These are phyloP conservation scores for Epichloe scottii DNA, from an alignment of 2,329 filamentous ascomycete species.

Conservation along the genomic window DNA sequence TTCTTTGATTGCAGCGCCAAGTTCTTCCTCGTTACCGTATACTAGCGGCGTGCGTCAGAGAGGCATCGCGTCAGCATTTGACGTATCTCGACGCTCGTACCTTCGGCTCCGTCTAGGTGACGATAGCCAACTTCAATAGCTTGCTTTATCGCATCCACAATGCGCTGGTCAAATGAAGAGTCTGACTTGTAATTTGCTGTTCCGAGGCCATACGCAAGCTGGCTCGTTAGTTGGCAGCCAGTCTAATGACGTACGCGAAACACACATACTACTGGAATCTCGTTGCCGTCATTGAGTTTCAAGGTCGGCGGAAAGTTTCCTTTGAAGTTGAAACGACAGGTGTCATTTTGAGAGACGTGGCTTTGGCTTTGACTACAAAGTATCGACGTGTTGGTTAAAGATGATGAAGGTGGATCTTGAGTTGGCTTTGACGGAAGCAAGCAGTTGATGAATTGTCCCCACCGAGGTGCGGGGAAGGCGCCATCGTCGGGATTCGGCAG, in stretches of 20 bases:
- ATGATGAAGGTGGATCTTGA: background rate
- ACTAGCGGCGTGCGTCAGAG: conserved; percentile 23
- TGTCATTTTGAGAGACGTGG: conserved; percentile 21
- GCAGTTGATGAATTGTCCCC: too few species aligned
- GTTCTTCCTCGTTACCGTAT: conserved; percentile 55
- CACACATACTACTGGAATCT: conserved; percentile 52
- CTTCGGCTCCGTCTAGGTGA: conserved; percentile 64
- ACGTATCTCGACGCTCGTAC: conserved; percentile 23
- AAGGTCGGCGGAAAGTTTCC: conserved; percentile 38
- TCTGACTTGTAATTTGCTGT: conserved; percentile 49
- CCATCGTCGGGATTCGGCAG: too few species aligned
- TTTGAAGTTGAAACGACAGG: conserved; percentile 29
- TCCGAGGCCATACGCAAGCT: conserved; percentile 62
- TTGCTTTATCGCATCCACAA: conserved; percentile 37
- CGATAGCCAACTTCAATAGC: conserved; percentile 59
- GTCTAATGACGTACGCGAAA: background rate
- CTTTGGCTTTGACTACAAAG: background rate
- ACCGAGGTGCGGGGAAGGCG: too few species aligned
- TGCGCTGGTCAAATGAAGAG: conserved; percentile 40
- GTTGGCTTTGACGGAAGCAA: too few species aligned
- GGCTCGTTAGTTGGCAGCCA: background rate
- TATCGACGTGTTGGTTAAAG: background rate
- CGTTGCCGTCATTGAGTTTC: conserved; percentile 61
- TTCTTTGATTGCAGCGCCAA: conserved; percentile 58
- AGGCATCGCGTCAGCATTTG: background rate